These are phyloP conservation scores for Candida adriatica DNA, from an alignment of 805 yeast genomes.

Conservation along the genomic window DNA sequence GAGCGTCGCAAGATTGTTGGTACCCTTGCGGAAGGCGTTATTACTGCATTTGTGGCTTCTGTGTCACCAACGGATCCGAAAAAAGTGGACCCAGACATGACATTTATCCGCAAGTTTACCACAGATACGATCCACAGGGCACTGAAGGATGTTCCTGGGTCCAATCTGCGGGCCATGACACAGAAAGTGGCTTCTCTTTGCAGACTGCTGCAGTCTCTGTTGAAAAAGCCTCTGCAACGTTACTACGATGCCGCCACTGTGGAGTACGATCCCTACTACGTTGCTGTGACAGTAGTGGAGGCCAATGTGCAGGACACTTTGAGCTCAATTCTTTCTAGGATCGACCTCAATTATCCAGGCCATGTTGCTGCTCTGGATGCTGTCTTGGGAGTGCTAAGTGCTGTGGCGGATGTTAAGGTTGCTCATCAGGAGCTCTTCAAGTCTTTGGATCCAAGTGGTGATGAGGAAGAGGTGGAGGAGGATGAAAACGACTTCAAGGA, in stretches of 20 bases:
- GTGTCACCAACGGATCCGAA: conserved; percentile 37
- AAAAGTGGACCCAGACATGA: conserved; percentile 59
- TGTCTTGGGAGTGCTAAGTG: conserved; percentile 51
- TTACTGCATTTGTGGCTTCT: conserved; percentile 59
- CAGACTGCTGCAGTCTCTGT: conserved; percentile 16
- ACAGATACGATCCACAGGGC: conserved; percentile 62
- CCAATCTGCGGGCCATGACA: conserved; percentile 40
- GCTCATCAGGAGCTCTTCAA: conserved; percentile 53
- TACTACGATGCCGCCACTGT: conserved; percentile 28
- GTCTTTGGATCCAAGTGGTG: conserved; percentile 29
- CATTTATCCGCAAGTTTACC: conserved; percentile 65
- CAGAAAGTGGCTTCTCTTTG: conserved; percentile 41
- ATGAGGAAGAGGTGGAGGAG: conserved; percentile 48
- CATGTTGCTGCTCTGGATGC: conserved; percentile 52
- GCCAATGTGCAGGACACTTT: conserved; percentile 53
- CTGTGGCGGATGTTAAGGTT: conserved; percentile 48
- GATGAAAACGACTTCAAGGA: conserved; percentile 53
- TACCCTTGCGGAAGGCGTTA: conserved; percentile 51
- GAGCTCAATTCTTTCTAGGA: conserved; percentile 50
- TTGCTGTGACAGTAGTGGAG: conserved; percentile 64
- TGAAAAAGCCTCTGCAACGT: conserved; percentile 19
- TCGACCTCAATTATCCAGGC: conserved; percentile 71
- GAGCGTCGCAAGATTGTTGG: conserved; percentile 54
- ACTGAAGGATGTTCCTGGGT: conserved; percentile 42
- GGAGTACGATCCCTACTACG: conserved; percentile 53